phyloP scores from a whole-genome alignment of 371 early-diverging fungal species.

The Saksenaea vasiformis region DNA sequence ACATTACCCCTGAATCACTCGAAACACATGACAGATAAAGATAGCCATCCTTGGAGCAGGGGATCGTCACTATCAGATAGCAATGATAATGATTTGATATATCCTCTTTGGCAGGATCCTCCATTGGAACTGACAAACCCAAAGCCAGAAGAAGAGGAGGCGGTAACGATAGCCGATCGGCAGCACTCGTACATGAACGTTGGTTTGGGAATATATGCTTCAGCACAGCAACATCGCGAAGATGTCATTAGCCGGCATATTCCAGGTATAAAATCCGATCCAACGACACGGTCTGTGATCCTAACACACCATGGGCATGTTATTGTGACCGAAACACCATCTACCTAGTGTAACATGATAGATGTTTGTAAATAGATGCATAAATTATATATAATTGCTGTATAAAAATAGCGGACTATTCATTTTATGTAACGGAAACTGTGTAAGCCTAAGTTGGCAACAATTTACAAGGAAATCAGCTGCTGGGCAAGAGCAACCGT shows the following conservation, averaged over 20 bases:
- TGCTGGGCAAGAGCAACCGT: neutral
- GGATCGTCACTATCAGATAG: neutral
- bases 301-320: conserved; percentile 27
- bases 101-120: neutral
- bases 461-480: neutral
- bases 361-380: no score
- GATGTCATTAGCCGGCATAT: conserved; percentile 53
- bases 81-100: neutral
- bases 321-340: conserved; percentile 15
- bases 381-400: no score
- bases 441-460: no score
- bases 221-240: conserved; percentile 54
- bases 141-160: conserved; percentile 1
- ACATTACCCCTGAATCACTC: neutral
- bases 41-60: neutral
- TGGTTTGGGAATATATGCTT: conserved; percentile 53
- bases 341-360: neutral
- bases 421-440: no score
- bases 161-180: neutral
- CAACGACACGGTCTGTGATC: conserved; percentile 20
- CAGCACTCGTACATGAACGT: conserved; percentile 44
- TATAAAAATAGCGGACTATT: no score
- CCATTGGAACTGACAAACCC: neutral
- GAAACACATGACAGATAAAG: neutral
- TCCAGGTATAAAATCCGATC: conserved; percentile 21